Evolutionary conservation across 306 rosid species (phyloP), one percentile per base, ranked within the genome.

Genomic region (Sicyos baderoa): DNA sequence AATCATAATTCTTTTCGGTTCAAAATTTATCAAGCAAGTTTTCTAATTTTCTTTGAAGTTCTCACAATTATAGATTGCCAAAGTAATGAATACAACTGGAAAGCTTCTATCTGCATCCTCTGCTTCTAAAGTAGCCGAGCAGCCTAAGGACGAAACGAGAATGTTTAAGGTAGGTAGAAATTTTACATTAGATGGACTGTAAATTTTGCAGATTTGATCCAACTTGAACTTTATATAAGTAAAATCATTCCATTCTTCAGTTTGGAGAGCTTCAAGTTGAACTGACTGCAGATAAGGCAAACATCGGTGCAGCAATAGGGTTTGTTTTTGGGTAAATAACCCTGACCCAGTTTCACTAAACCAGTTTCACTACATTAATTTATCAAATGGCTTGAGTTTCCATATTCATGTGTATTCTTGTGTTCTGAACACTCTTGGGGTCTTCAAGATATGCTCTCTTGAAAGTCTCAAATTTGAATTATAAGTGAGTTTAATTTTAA

Each of bases 191-290:
- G 11, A 75, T 59, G 67, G 40, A 73, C 58, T 44, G 27, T 25
- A 25, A 68, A 1, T 6, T 32, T 52, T 25, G 40, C 13, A 40
- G 55, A 71, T 74, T 23, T 57, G 55, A 50, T 23, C 35, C 32
- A 37, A 42, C 21, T 23, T 74, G 75, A 68, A 64, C 29, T 37
- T 78, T 68, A 66, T 79, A 29, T 54, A 44, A 68, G 40, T 66
- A 74, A 80, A 63, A 21, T 67, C 13, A 19, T 75, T 84, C 75
- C 52, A 72, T 29, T 61, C 54, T 82, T 77, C 89, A 92, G 96
- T 92, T 89, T 77, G 98, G 95, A 82, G 95, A 84, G 7, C 85
- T 92, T 79, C 98, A 92, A 79, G 85, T 92, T 14, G 98, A 86
- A 79, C 51, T 89, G 68, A 92, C 96, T 5, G 71, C 93, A 35